Conservation (phyloP, 2,329 filamentous ascomycete genomes). For the Ceratocystis cacaofunesta region DNA sequence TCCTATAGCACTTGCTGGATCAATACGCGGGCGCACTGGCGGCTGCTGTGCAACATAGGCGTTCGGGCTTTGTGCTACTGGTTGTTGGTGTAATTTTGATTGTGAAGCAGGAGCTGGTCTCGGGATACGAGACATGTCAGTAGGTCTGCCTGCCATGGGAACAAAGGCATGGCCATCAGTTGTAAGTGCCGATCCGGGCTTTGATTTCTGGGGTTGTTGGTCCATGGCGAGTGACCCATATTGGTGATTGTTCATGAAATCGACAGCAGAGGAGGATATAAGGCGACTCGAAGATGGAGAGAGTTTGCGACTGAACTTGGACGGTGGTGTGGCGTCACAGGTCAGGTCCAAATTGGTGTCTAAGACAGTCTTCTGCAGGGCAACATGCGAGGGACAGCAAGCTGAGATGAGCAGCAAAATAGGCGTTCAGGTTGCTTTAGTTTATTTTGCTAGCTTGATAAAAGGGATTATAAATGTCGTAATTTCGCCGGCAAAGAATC, state of each 20-base stretch:
- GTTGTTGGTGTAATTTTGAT: slow-evolving; percentile 6
- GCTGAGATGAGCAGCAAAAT: not conserved
- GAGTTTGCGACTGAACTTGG: not conserved
- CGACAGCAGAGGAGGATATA: not conserved
- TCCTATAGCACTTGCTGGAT: slow-evolving; percentile 20
- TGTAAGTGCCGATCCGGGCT: slow-evolving; percentile 11
- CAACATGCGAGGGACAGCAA: slow-evolving; percentile 2
- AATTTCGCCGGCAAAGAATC: no score
- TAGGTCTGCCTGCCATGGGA: not conserved
- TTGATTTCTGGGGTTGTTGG: slow-evolving; percentile 11
- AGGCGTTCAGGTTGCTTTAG: not conserved
- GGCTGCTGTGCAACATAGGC: not conserved
- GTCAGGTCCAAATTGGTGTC: slow-evolving; percentile 2
- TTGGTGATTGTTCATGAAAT: slow-evolving; percentile 15
- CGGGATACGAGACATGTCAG: slow-evolving; percentile 11
- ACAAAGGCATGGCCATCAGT: not conserved
- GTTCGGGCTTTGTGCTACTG: not conserved
- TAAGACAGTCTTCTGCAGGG: slow-evolving; percentile 6
- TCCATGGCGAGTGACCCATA: slow-evolving; percentile 15
- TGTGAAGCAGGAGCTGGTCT: slow-evolving; percentile 18
- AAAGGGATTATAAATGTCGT: no score
- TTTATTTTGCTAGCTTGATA: no score
- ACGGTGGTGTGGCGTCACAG: not conserved
- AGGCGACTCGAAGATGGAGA: not conserved
- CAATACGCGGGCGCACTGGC: slow-evolving; percentile 19